Percentiles rank a stretch among this genome's conserved stretches.
These are phyloP conservation scores for Camellia oleifera DNA, from an alignment of 179 eudicot genomes.

Conservation along the genomic window DNA sequence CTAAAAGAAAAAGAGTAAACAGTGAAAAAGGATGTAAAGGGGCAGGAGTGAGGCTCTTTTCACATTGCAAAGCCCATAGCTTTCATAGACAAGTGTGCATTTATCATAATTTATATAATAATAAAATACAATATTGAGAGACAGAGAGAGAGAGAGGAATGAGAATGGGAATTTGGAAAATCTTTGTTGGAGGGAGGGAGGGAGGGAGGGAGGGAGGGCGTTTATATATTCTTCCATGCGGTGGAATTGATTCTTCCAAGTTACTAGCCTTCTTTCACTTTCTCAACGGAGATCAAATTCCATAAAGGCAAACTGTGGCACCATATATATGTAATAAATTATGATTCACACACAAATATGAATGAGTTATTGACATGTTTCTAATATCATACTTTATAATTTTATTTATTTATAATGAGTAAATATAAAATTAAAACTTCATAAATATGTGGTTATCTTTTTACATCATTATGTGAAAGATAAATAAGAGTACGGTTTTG, in stretches of 20 bases:
- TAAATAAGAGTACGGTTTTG: too few relatives aligned
- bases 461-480: too few relatives aligned
- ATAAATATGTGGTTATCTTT: too few relatives aligned
- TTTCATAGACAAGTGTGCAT: background rate
- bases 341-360: too few relatives aligned
- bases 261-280: conserved; percentile 9
- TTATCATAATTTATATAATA: background rate
- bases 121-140: too few relatives aligned
- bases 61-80: background rate
- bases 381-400: too few relatives aligned
- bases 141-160: background rate
- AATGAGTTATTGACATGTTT: too few relatives aligned
- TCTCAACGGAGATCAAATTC: background rate
- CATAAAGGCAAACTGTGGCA: background rate
- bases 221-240: conserved; percentile 28
- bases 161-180: conserved; percentile 23
- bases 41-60: background rate
- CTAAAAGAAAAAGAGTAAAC: background rate
- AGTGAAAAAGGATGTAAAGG: background rate
- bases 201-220: conserved; percentile 21
- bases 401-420: too few relatives aligned
- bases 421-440: too few relatives aligned
- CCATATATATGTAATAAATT: background rate
- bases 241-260: conserved; percentile 27
- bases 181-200: conserved; percentile 23